These are phyloP conservation scores for Fagus crenata DNA, from an alignment of 306 rosid species.

Conservation along the genomic window DNA sequence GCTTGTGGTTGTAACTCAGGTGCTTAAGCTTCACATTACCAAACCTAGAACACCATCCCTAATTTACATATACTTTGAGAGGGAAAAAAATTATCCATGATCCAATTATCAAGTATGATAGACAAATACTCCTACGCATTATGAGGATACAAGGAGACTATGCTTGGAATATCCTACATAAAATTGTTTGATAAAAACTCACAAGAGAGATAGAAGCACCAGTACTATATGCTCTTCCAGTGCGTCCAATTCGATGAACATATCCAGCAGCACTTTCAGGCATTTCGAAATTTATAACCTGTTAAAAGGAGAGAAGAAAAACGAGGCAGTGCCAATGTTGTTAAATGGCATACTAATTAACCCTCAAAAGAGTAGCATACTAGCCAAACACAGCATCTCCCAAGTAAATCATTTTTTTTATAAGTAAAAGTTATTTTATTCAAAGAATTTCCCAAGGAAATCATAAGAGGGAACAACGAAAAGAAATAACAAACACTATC, in stretches of 20 bases:
- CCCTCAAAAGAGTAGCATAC: not conserved
- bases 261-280: slow-evolving; percentile 76
- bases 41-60: not conserved
- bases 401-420: not conserved
- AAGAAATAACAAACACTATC: not conserved
- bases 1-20: no score
- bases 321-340: not conserved
- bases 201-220: slow-evolving; percentile 92
- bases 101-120: not conserved
- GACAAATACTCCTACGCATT: not conserved
- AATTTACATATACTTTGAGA: not conserved
- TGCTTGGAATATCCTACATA: not conserved
- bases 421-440: no score
- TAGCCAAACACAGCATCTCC: not conserved
- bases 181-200: slow-evolving; percentile 36
- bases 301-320: slow-evolving; percentile 25
- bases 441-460: not conserved
- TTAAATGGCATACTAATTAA: not conserved
- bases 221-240: slow-evolving; percentile 89
- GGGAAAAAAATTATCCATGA: not conserved
- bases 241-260: slow-evolving; percentile 92
- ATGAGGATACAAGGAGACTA: not conserved
- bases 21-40: no score
- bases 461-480: not conserved
- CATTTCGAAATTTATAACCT: slow-evolving; percentile 95